Base-by-base conservation (phyloP, 2,329 filamentous ascomycete species). In the Ophiostoma sp. region DNA sequence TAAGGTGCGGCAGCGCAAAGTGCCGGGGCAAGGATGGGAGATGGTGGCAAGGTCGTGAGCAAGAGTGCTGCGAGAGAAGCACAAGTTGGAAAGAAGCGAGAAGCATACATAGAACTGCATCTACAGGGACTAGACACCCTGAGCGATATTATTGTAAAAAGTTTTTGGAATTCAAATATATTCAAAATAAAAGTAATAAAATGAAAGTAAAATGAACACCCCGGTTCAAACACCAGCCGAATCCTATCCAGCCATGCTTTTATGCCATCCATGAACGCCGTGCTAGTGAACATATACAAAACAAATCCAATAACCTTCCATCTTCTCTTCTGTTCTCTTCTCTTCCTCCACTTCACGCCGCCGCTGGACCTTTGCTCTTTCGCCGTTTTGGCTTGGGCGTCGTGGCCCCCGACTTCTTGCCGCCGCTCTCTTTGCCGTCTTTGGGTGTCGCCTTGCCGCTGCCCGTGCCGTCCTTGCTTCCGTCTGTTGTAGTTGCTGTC, bases 1-100 rank as follows among this genome's bases (percentile, higher is more conserved):
- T 82, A 97, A 93, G 83, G 92, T 98, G 57, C 86, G 89, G 78
- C 95, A 98, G 84, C 90, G 83, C 82, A 94, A 91, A 82, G 88
- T 93, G 74, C 80, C 85, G 0, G 92, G 89, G 52, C 89, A 89
- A 77, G 92, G 92, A 0, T 97, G 94, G 93, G 87, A 92, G 76
- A 88, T 92, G 75, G 91, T 87, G 8, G 19, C 50, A 76, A 45
- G 39, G 63, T 72, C 57, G 22, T 59, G 28, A 4, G 5, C 22
- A 39, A n/a, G 36, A 25, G 61, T 15, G 31, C 31, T 5, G 3
- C 25, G 11, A 57, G 3, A 57, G 11, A 8, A 57, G 9, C 0
- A 15, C 12, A 6, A 33, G 5, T 5, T 22, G n/a, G 50, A 55
- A 9, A 15, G 42, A 15, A 19, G 8, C 3, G 17, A n/a, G 12